Evolutionary conservation across 129 eudicot genomes (phyloP).

Genomic region (Cynara cardunculus): DNA sequence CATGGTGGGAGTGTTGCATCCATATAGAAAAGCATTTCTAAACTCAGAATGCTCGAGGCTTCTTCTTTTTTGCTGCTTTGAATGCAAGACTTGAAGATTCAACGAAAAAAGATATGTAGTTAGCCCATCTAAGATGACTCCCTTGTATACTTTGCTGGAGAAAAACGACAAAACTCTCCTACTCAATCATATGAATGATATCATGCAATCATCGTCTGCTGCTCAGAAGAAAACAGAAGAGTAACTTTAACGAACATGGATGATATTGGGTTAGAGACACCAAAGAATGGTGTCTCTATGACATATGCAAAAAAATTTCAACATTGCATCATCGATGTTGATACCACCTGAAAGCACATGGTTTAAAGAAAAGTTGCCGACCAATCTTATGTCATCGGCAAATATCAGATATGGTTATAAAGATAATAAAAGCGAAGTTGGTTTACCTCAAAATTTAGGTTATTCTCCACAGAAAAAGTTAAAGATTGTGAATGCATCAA

Average conservation of each 20-base stretch:
- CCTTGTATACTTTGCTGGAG: slow-evolving; percentile 20
- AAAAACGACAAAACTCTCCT: not conserved
- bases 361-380: slow-evolving; percentile 25
- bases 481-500: slow-evolving; percentile 31
- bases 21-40: slow-evolving; percentile 58
- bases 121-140: slow-evolving; percentile 15
- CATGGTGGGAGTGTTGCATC: slow-evolving; percentile 33
- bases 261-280: slow-evolving; percentile 26
- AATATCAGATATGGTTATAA: slow-evolving; percentile 1
- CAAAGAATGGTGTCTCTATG: not conserved
- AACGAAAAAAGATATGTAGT: slow-evolving; percentile 19
- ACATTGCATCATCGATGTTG: slow-evolving; percentile 26
- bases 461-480: slow-evolving; percentile 33
- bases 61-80: slow-evolving; percentile 42
- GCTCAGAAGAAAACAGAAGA: slow-evolving; percentile 26
- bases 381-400: slow-evolving; percentile 21
- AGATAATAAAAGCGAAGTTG: slow-evolving; percentile 5
- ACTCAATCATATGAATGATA: slow-evolving; percentile 16
- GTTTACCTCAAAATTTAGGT: slow-evolving; percentile 20
- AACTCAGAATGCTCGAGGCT: slow-evolving; percentile 41
- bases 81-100: slow-evolving; percentile 38
- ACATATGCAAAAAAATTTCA: slow-evolving; percentile 4
- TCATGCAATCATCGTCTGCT: slow-evolving; percentile 13
- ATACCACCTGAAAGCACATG: slow-evolving; percentile 27
- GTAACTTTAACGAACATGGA: slow-evolving; percentile 5